These are phyloP conservation scores for Apiospora marii DNA, from an alignment of 2,329 filamentous ascomycete species.

Conservation along the genomic window DNA sequence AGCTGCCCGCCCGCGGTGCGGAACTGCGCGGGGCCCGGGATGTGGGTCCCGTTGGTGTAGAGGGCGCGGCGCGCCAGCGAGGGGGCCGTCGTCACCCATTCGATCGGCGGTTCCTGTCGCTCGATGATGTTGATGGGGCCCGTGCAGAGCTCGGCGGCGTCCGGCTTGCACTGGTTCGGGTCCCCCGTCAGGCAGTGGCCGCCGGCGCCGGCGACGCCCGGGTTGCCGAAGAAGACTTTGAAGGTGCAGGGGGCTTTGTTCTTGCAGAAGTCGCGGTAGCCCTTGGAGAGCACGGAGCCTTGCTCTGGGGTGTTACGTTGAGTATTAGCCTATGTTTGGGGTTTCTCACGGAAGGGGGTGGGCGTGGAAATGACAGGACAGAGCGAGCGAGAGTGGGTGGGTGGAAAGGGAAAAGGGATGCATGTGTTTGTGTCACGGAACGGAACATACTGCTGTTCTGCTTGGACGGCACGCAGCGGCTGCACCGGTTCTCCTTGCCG, in stretches of 20 bases:
- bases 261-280: background rate
- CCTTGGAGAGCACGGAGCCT: background rate
- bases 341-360: background rate
- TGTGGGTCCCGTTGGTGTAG: background rate
- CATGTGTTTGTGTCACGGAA: too few relatives aligned
- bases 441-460: too few relatives aligned
- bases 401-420: too few relatives aligned
- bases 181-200: background rate
- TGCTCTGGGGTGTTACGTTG: background rate
- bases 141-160: background rate
- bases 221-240: background rate
- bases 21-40: background rate
- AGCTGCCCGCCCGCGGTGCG: slow-evolving; percentile 3
- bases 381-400: too few relatives aligned
- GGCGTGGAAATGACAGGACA: too few relatives aligned
- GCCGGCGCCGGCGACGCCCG: background rate
- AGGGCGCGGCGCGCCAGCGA: slow-evolving; percentile 12
- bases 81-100: background rate
- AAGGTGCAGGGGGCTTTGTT: slow-evolving; percentile 4
- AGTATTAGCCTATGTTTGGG: background rate
- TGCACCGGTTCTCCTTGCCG: too few relatives aligned
- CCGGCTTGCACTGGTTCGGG: background rate
- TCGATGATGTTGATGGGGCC: slow-evolving; percentile 5
- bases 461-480: too few relatives aligned
- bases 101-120: too few relatives aligned